A percentile compares a stretch with the other conserved stretches of the same genome.
Evolutionary conservation across 805 yeast genomes (phyloP).

Genomic region (Spencermartinsiella europaea): DNA sequence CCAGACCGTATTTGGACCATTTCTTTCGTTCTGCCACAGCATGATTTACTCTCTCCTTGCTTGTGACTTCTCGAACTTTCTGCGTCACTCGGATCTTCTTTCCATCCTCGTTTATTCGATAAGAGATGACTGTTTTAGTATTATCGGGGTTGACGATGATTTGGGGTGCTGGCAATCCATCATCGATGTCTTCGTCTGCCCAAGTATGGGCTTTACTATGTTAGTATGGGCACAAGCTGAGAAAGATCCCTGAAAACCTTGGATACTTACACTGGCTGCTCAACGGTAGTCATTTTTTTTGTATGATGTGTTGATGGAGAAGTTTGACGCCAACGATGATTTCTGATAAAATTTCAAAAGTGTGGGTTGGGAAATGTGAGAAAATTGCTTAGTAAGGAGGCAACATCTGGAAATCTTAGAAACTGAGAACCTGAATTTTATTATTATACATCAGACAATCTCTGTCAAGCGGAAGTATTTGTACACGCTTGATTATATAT

Average conservation of each 20-base stretch:
- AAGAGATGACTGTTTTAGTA: conserved; percentile 80
- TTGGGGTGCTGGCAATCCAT: conserved; percentile 58
- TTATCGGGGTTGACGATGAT: conserved; percentile 79
- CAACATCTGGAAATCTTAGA: too few relatives aligned
- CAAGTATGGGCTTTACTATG: conserved; percentile 32
- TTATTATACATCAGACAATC: too few relatives aligned
- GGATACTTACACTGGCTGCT: conserved; percentile 1
- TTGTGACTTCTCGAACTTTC: conserved; percentile 68
- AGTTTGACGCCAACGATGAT: too few relatives aligned
- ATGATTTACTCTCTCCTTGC: conserved; percentile 77
- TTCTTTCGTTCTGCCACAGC: conserved; percentile 80
- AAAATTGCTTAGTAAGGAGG: too few relatives aligned
- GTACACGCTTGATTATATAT: too few relatives aligned
- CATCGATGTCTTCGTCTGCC: conserved; percentile 67
- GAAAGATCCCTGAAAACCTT: neutral
- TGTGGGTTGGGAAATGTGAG: too few relatives aligned
- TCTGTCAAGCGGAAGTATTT: too few relatives aligned
- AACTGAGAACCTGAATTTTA: too few relatives aligned
- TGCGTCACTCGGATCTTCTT: conserved; percentile 85
- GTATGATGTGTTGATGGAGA: neutral
- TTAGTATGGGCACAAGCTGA: too few relatives aligned
- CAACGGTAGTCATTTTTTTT: conserved; percentile 1
- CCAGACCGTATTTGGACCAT: conserved; percentile 87
- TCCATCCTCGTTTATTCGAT: conserved; percentile 62
- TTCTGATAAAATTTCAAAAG: too few relatives aligned